Conservation (phyloP, 2,329 filamentous ascomycete species). For the Paraphoma chrysanthemicola region DNA sequence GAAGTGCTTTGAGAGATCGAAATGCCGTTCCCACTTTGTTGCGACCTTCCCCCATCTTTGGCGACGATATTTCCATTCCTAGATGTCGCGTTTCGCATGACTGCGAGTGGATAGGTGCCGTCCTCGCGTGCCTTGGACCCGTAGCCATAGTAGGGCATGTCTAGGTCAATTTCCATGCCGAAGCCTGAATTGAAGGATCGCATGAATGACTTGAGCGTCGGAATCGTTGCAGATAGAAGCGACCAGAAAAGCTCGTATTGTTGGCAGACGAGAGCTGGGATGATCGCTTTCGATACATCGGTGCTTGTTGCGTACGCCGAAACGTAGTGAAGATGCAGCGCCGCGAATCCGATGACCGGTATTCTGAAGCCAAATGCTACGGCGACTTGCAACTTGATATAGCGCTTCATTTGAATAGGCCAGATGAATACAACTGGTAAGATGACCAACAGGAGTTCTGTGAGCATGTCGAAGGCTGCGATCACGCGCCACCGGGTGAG, state of each 20-base stretch:
- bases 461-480: conserved; percentile 28
- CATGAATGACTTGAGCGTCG: conserved; percentile 38
- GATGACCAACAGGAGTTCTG: conserved; percentile 29
- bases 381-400: conserved; percentile 35
- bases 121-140: neutral
- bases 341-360: conserved; percentile 11
- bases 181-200: conserved; percentile 18
- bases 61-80: neutral
- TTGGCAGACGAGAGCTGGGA: conserved; percentile 31
- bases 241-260: conserved; percentile 36
- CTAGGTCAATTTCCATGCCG: conserved; percentile 19
- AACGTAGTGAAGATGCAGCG: conserved; percentile 17
- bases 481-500: conserved; percentile 33
- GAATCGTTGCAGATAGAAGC: conserved; percentile 37
- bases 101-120: neutral
- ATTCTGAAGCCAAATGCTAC: conserved; percentile 36
- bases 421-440: conserved; percentile 29
- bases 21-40: neutral
- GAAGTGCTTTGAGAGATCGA: neutral
- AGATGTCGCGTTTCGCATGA: neutral
- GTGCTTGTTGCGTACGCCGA: conserved; percentile 25
- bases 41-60: neutral
- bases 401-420: conserved; percentile 33
- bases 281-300: conserved; percentile 5
- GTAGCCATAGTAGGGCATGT: conserved; percentile 6